phyloP scores from a whole-genome alignment of 208 protist species.

The Acanthamoeba lenticulata region DNA sequence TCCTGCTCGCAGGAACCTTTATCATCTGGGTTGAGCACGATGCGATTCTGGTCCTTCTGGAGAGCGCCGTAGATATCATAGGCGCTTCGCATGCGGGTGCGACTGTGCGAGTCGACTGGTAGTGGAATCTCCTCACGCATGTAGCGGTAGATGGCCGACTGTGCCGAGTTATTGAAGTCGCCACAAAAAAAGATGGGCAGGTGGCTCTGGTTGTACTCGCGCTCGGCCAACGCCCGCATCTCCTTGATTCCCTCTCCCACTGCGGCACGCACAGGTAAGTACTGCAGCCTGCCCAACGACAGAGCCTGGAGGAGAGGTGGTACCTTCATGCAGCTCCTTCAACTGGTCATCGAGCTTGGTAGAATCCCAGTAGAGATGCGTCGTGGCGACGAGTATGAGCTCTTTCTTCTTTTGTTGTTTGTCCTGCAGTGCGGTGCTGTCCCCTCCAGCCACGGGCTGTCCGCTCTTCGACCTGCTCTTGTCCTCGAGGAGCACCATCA shows the following conservation, averaged over 20 bases:
- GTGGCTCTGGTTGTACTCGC: background rate
- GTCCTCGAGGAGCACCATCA: slow-evolving; percentile 23
- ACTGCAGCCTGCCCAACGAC: too few relatives aligned
- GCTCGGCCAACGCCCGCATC: background rate
- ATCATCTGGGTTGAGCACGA: background rate
- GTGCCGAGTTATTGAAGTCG: slow-evolving; percentile 26
- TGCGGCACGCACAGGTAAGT: background rate
- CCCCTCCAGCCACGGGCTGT: too few relatives aligned
- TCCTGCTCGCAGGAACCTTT: background rate
- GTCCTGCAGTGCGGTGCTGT: too few relatives aligned
- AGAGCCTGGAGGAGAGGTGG: too few relatives aligned
- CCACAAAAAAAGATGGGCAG: background rate
- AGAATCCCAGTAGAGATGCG: background rate
- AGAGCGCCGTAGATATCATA: background rate
- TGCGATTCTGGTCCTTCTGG: background rate
- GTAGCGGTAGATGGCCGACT: slow-evolving; percentile 1
- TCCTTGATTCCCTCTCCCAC: background rate
- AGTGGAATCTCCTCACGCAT: background rate
- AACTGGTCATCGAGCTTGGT: background rate
- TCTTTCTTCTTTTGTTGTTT: background rate
- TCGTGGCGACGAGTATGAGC: background rate
- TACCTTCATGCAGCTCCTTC: slow-evolving; percentile 4
- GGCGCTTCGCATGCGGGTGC: background rate
- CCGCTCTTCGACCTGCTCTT: background rate
- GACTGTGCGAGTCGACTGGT: background rate